These are phyloP conservation scores for Kalaharituber pfeilii DNA, from an alignment of 2,329 filamentous ascomycete species.

Conservation along the genomic window DNA sequence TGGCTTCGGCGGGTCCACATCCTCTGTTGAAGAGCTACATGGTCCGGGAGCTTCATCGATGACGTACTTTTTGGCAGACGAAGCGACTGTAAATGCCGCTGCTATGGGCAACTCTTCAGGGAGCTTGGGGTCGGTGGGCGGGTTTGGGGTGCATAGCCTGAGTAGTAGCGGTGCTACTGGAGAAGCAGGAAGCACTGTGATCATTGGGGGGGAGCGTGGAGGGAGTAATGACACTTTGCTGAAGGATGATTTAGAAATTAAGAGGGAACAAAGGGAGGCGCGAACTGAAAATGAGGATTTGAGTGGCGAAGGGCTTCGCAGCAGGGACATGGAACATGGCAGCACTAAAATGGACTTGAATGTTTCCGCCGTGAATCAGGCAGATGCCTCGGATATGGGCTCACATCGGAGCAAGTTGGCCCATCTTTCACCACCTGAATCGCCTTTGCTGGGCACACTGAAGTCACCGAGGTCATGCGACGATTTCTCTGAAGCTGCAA, in stretches of 20 bases:
- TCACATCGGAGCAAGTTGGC: background rate
- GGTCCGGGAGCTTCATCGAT: constrained; percentile 30
- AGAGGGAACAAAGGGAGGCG: background rate
- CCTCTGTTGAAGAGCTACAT: constrained; percentile 17
- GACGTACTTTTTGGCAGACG: constrained; percentile 37
- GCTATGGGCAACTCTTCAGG: constrained; percentile 24
- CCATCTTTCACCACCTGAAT: background rate
- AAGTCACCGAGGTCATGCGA: background rate
- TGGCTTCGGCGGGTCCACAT: constrained; percentile 7
- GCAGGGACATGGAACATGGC: background rate
- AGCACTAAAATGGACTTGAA: too few species aligned
- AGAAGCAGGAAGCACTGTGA: background rate
- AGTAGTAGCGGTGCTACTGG: background rate
- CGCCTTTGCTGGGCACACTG: background rate
- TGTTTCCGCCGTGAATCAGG: background rate
- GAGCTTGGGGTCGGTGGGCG: constrained; percentile 15
- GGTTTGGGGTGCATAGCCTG: constrained; percentile 16
- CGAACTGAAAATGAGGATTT: background rate
- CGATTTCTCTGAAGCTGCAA: constrained; percentile 25
- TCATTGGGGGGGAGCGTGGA: background rate
- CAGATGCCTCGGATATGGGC: background rate
- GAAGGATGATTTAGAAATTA: background rate
- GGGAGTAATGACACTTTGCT: background rate
- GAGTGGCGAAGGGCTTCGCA: background rate
- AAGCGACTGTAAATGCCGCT: constrained; percentile 32